Evolutionary conservation across 768 basidiomycete genomes (phyloP).

Genomic region (Pisolithus sp.): DNA sequence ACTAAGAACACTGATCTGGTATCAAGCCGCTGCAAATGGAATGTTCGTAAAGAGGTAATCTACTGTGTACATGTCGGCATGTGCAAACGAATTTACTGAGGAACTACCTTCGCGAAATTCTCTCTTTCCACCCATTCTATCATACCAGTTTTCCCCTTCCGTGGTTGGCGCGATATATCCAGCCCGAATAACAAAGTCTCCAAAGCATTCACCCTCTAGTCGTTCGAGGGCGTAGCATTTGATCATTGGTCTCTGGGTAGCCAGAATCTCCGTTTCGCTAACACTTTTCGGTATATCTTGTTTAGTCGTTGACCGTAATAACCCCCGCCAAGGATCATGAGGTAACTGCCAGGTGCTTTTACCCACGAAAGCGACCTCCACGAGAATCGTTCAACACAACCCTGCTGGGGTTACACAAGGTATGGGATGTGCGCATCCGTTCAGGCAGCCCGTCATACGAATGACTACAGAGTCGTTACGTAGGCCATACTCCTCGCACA

Average conservation of each 20-base stretch:
- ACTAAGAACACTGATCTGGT: too few relatives aligned
- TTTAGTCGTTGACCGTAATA: constrained; percentile 92
- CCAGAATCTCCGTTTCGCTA: constrained; percentile 86
- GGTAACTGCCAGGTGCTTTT: constrained; percentile 89
- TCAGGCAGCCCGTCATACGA: constrained; percentile 98
- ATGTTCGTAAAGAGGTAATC: too few relatives aligned
- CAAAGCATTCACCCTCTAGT: constrained; percentile 83
- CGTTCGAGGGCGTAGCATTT: constrained; percentile 87
- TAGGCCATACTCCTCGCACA: constrained; percentile 89
- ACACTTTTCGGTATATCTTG: constrained; percentile 91
- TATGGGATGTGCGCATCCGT: constrained; percentile 93
- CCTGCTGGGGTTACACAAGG: constrained; percentile 53
- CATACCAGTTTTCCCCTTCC: constrained; percentile 83
- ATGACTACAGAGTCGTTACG: constrained; percentile 94
- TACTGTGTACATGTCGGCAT: not conserved
- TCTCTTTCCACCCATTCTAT: constrained; percentile 75
- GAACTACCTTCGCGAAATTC: constrained; percentile 35
- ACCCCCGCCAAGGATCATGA: constrained; percentile 94
- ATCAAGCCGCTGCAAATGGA: too few relatives aligned
- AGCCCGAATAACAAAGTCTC: constrained; percentile 89
- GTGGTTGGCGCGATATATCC: constrained; percentile 87
- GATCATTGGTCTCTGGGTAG: constrained; percentile 89
- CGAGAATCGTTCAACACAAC: not conserved
- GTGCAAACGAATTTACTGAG: not conserved
- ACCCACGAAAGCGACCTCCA: constrained; percentile 94